Evolutionary conservation across 352 stramenopile genomes (phyloP), one percentile per base, ranked within the genome.

Genomic region (Globisporangium okanoganense): DNA sequence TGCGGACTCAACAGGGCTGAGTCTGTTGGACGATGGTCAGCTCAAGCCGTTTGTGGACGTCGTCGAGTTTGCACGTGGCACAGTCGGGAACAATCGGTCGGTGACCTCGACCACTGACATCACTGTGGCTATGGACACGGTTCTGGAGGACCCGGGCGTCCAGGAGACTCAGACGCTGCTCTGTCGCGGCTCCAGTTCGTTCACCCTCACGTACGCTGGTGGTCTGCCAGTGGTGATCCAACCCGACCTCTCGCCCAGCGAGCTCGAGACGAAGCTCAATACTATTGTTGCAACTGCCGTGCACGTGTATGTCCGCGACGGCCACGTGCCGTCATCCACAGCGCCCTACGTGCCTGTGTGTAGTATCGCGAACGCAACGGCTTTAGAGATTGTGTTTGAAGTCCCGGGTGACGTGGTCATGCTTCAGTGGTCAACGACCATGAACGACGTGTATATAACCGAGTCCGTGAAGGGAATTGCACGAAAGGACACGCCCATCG

Each of bases 31-130:
- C 29, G 69, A 82, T 33, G 83, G 72, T 1, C 85, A 95, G 35
- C 65, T 77, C 8, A 65, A 55, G 14, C 80, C 83, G 16, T 80
- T 73, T n/a, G 54, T 92, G 5, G 70, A 87, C 8, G 72, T 86
- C 0, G 20, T 71, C 4, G 73, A 93, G 59, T 70, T 85, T 0
- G 66, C 80, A 16, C 64, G 65, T 25, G 85, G 83, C 8, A 84
- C 82, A 0, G 48, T 75, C 0, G 83, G 83, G 0, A 95, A 95
- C 63, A 90, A 95, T 49, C 71, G 83, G 8, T 84, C 80, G 0
- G 58, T 93, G 2, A 70, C 62, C 2, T 63, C 67, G 5, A 85
- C 80, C 6, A 82, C 41, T n/a, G 76, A 77, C 49, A 88, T 88
- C 3, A 45, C 40, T 2, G 67, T 95, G 16, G 73, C 67, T 0